Percentiles rank a stretch among this genome's conserved stretches.
Conservation (phyloP, 305 asterid species). For the Solanum aculeatissimum region DNA sequence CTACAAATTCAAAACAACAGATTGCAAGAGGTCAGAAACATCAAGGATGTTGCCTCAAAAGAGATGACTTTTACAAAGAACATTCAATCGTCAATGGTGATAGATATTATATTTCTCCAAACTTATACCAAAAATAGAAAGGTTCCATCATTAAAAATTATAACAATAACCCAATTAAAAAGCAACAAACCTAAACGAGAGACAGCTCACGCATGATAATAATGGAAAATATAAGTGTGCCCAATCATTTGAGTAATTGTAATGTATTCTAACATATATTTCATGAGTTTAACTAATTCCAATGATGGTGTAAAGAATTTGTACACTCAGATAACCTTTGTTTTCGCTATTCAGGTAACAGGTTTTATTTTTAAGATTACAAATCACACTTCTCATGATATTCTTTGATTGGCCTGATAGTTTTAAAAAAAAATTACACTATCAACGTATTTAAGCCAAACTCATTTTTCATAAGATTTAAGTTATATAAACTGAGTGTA, state of each 20-base stretch:
- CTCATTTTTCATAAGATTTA: background rate
- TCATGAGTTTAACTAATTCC: background rate
- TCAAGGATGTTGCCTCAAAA: background rate
- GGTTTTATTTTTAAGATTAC: background rate
- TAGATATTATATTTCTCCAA: background rate
- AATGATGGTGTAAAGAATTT: background rate
- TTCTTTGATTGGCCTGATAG: background rate
- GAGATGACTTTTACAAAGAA: background rate
- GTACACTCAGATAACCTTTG: background rate
- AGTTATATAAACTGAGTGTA: background rate
- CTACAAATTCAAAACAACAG: background rate
- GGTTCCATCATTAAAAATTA: background rate
- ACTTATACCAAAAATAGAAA: background rate
- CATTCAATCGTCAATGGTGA: background rate
- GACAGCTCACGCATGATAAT: background rate
- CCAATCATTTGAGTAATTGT: background rate
- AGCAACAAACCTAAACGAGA: background rate
- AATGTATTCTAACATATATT: background rate
- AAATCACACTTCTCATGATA: background rate
- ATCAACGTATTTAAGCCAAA: background rate
- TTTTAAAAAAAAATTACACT: background rate
- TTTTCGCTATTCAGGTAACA: background rate
- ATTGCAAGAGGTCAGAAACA: background rate
- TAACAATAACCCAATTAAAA: background rate
- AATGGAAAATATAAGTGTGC: background rate